Percentiles rank a stretch among this genome's conserved stretches.
Evolutionary conservation across 169 alveolate species (phyloP).

Genomic region (Cryptosporidium felis): DNA sequence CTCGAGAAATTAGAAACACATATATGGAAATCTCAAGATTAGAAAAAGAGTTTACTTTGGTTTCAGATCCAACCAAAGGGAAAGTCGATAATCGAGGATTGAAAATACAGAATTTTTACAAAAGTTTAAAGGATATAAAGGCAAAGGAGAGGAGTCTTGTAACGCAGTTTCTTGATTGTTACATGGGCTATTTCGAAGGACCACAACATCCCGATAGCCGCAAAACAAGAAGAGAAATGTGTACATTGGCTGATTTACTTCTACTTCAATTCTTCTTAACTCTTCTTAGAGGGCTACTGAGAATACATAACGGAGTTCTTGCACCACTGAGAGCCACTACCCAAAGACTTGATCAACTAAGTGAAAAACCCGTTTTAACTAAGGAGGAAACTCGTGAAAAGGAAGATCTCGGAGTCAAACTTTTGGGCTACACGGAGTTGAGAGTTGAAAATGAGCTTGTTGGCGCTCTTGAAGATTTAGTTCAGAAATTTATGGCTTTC

Average conservation of each 20-base stretch:
- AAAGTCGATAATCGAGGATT: neutral
- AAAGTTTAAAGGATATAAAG: neutral
- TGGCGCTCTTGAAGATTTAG: no score
- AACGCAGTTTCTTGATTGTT: neutral
- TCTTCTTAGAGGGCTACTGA: no score
- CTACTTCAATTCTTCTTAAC: neutral
- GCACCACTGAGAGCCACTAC: no score
- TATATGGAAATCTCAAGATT: neutral
- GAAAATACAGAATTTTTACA: neutral
- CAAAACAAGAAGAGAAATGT: neutral
- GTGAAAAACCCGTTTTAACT: no score
- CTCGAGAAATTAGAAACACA: rapidly evolving
- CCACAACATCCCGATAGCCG: no score
- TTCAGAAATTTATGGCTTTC: no score
- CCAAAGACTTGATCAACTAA: no score
- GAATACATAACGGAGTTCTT: no score
- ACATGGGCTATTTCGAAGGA: neutral
- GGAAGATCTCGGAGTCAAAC: no score
- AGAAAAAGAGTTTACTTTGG: neutral
- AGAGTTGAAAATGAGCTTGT: no score
- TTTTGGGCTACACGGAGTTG: no score
- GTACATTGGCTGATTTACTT: neutral
- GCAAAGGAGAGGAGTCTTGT: neutral
- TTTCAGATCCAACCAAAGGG: neutral
- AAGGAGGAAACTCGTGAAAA: no score